These are phyloP conservation scores for Raddia guianensis DNA, from an alignment of 176 grass and related monocot species.

Conservation along the genomic window DNA sequence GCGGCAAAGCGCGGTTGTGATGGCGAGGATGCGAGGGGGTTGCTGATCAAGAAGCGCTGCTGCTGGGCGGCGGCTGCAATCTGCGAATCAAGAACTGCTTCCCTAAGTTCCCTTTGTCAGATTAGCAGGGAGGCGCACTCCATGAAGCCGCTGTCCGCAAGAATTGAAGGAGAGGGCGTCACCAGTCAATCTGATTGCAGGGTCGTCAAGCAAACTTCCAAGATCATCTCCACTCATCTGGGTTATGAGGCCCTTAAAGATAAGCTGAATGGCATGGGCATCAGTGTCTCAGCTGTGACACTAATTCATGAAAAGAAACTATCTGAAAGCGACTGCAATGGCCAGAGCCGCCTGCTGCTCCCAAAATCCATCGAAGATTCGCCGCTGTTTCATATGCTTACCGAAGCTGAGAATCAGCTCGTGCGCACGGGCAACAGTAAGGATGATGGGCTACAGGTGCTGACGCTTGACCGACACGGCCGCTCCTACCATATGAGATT, in stretches of 20 bases:
- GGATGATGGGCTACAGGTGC: neutral
- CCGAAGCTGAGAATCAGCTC: neutral
- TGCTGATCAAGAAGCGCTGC: neutral
- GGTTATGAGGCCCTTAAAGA: neutral
- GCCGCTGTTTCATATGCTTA: constrained; percentile 16
- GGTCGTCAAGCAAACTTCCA: neutral
- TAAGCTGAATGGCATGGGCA: neutral
- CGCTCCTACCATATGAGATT: constrained; percentile 15
- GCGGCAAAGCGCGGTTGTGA: neutral
- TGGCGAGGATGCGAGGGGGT: neutral
- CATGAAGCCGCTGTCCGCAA: neutral
- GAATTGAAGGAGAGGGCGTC: neutral
- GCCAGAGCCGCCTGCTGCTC: neutral
- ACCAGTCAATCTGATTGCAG: neutral
- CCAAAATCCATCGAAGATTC: neutral
- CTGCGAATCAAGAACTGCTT: neutral
- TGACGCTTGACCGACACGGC: constrained; percentile 16
- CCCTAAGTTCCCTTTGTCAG: neutral
- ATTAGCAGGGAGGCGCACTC: neutral
- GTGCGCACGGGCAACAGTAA: neutral
- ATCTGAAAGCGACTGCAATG: neutral
- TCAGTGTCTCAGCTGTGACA: constrained; percentile 7
- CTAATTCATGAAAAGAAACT: constrained; percentile 3
- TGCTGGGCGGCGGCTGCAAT: neutral
- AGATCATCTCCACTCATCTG: neutral